Percentiles rank a stretch among this genome's conserved stretches.
Conservation (phyloP, 1,284 basidiomycete genomes). For the Apiotrichum laibachii region DNA sequence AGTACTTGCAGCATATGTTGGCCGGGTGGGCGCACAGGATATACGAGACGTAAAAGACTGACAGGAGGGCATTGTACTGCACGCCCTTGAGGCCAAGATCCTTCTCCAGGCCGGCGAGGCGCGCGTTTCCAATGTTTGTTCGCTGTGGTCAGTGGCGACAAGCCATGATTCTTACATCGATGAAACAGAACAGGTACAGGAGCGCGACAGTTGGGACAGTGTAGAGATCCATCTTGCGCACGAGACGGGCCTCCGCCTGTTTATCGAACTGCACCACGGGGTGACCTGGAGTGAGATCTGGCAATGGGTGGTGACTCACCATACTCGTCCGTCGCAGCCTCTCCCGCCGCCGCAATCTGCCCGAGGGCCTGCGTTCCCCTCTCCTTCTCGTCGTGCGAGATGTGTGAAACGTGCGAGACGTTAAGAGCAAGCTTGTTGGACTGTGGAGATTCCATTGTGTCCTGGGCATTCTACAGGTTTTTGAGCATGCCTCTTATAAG, state of each 20-base stretch:
- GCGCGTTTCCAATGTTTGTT: slow-evolving; percentile 27
- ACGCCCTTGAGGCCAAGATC: slow-evolving; percentile 21
- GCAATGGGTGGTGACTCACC: no score
- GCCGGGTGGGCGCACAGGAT: slow-evolving; percentile 31
- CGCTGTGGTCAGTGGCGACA: not conserved
- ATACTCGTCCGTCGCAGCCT: no score
- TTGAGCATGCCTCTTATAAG: no score
- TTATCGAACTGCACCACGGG: slow-evolving; percentile 19
- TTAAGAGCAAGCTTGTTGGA: no score
- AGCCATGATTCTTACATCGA: slow-evolving; percentile 9
- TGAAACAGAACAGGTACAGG: slow-evolving; percentile 23
- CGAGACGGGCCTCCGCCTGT: slow-evolving; percentile 18
- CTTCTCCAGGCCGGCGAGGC: slow-evolving; percentile 24
- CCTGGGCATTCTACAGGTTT: no score
- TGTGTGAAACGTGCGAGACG: no score
- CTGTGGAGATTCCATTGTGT: no score
- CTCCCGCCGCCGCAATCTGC: no score
- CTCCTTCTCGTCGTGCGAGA: no score
- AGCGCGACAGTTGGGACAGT: slow-evolving; percentile 23
- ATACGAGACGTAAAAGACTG: slow-evolving; percentile 25
- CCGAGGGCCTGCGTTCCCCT: no score
- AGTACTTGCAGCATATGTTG: slow-evolving; percentile 22
- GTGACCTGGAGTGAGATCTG: not conserved
- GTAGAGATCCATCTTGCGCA: slow-evolving; percentile 27
- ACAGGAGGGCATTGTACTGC: slow-evolving; percentile 26